phyloP scores from a whole-genome alignment of 2,329 filamentous ascomycete genomes.

The Lizonia empirigonia region DNA sequence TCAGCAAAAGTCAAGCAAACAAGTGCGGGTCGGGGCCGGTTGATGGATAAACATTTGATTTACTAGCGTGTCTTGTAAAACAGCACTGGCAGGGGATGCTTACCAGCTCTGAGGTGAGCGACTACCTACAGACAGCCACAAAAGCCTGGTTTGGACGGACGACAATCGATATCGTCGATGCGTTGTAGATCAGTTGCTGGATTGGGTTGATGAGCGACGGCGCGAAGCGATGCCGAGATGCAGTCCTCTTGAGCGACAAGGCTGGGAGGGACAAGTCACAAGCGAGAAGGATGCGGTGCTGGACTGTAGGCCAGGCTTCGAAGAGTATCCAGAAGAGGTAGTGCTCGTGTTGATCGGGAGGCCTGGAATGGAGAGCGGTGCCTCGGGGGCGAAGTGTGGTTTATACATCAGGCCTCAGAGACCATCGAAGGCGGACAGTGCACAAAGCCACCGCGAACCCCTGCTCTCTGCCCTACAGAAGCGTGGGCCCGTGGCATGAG shows the following conservation, averaged over 20 bases:
- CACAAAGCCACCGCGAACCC: constrained; percentile 42
- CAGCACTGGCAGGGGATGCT: constrained; percentile 39
- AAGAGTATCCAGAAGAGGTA: constrained; percentile 26
- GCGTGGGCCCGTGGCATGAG: constrained; percentile 41
- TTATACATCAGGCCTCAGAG: constrained; percentile 45
- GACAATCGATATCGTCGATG: constrained; percentile 2
- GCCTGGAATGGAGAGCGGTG: constrained; percentile 38
- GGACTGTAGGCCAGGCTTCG: constrained; percentile 17
- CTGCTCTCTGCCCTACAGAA: constrained; percentile 42
- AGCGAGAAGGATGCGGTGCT: constrained; percentile 21
- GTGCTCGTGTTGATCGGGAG: constrained; percentile 39
- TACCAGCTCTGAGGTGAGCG: constrained; percentile 38
- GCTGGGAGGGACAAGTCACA: constrained; percentile 32
- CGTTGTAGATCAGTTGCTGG: constrained; percentile 35
- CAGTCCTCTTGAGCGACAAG: constrained; percentile 33
- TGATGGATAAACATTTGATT: constrained; percentile 14
- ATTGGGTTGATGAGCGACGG: constrained; percentile 32
- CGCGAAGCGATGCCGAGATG: constrained; percentile 28
- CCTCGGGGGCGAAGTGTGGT: constrained; percentile 44
- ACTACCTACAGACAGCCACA: constrained; percentile 14
- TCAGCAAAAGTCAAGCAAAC: constrained; percentile 39
- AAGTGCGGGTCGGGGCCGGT: constrained; percentile 11
- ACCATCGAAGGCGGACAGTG: constrained; percentile 33
- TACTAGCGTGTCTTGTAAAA: constrained; percentile 15
- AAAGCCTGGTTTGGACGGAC: constrained; percentile 5